Evolutionary conservation across 257 asterid species (phyloP), one percentile per base, ranked within the genome.

Genomic region (Solanum okadae): DNA sequence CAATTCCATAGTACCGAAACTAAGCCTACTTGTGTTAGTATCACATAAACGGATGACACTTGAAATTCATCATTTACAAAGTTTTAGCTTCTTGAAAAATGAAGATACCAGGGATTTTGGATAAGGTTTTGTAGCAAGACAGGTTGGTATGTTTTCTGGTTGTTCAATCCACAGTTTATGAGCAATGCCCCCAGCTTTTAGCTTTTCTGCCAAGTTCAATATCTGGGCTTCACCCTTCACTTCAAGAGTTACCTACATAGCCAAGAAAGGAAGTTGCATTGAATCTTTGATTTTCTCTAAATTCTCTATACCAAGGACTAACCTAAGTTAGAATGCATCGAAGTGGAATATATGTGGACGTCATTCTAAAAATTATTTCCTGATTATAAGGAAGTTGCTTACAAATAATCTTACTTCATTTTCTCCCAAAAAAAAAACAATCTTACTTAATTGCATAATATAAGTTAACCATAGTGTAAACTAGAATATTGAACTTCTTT

Each of bases 141-240:
- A 96, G 31, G 99, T 96, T 25, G 99, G 92, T 71, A 93, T 91
- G 88, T 96, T 94, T 94, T 97, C 99, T 0, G 99, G 99, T 84
- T 95, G 98, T 90, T 97, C 99, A 83, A 94, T 92, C 99, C 99
- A 97, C 88, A 97, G 88, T 92, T 96, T 97, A 90, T 95, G 96
- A 93, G 93, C 94, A 83, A 97, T 91, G 86, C 93, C 94, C 27
- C 93, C 94, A 0, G 90, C 92, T 88, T 93, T 96, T 65, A 97
- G 93, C 91, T 95, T 96, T 83, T 93, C 99, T 1, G 98, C 92
- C 89, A 97, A 91, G 93, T 89, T 96, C 38, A 92, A 40, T 65
- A 97, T 76, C 93, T 96, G 98, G 67, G 96, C 73, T 91, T 96
- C 98, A 29, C 97, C 98, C 91, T 97, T 97, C 27, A 96, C 99